Percentiles rank a stretch among this genome's conserved stretches.
Conservation (phyloP, 345 rosid genomes). For the Crucihimalaya himalaica region DNA sequence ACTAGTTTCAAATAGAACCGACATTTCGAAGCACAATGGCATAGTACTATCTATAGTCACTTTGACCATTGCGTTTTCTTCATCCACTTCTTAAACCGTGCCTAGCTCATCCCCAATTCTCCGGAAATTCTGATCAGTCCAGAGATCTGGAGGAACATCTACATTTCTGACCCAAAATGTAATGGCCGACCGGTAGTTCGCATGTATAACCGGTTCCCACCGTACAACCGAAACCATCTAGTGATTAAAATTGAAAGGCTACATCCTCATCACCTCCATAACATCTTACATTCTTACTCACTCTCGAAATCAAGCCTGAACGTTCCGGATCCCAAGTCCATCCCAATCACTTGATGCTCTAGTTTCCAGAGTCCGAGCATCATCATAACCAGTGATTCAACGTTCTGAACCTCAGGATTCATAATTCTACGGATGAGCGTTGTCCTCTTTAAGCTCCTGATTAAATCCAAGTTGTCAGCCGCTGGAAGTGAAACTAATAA, state of each 20-base stretch:
- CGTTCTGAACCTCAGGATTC: not conserved
- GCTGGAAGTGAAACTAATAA: too few species aligned
- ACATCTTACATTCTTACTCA: conserved; percentile 8
- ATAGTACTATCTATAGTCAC: not conserved
- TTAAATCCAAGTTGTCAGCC: not conserved
- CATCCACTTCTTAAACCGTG: conserved; percentile 5
- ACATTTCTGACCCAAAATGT: not conserved
- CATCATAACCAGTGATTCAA: not conserved
- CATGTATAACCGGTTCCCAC: not conserved
- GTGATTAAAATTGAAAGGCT: not conserved
- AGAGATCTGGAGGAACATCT: not conserved
- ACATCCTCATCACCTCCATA: not conserved
- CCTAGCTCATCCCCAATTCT: not conserved
- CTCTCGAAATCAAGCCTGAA: not conserved
- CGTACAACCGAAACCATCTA: conserved; percentile 10
- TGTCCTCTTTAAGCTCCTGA: not conserved
- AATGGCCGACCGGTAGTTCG: not conserved
- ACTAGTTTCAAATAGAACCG: not conserved
- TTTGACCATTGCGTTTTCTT: not conserved
- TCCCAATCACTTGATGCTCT: not conserved
- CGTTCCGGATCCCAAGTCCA: not conserved
- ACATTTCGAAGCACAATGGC: not conserved
- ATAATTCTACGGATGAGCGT: not conserved
- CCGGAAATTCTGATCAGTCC: not conserved
- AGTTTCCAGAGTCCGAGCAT: conserved; percentile 7